These are phyloP conservation scores for Spirogloea muscicola DNA, from an alignment of 139 green algal genomes.

Conservation along the genomic window DNA sequence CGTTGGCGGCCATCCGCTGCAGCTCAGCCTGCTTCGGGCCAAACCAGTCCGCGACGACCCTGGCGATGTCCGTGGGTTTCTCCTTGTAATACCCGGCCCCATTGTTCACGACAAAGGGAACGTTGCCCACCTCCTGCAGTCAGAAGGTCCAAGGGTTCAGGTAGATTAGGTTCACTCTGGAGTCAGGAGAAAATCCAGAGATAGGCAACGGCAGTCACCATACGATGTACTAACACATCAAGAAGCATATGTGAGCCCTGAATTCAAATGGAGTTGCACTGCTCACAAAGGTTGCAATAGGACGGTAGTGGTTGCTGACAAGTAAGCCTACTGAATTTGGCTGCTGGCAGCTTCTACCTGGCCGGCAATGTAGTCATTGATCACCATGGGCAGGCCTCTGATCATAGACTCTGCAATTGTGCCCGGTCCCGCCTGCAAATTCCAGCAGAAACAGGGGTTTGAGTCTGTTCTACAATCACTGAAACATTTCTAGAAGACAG, in stretches of 20 bases:
- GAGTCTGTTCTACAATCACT: not conserved
- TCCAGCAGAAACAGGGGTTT: not conserved
- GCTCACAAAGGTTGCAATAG: too few species aligned
- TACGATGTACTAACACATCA: not conserved
- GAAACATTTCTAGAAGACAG: not conserved
- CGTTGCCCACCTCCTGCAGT: constrained; percentile 95
- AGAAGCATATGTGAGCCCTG: not conserved
- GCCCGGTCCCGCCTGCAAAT: constrained; percentile 69
- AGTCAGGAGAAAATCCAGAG: not conserved
- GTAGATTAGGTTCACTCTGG: too few species aligned
- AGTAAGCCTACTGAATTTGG: too few species aligned
- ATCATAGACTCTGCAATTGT: constrained; percentile 97
- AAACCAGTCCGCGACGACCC: constrained; percentile 56
- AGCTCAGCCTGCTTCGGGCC: constrained; percentile 24
- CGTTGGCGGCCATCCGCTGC: constrained; percentile 31
- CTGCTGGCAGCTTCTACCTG: too few species aligned
- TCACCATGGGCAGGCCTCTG: constrained; percentile 85
- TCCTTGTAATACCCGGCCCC: constrained; percentile 71
- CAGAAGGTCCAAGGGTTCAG: too few species aligned
- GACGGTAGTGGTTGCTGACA: too few species aligned
- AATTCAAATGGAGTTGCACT: not conserved
- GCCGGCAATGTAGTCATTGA: constrained; percentile 93
- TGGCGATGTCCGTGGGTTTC: constrained; percentile 67
- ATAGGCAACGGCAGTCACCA: not conserved
- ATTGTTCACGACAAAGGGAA: constrained; percentile 85